Base-by-base conservation (phyloP, 1,284 basidiomycete genomes). In the Tetrapyrgos nigripes region DNA sequence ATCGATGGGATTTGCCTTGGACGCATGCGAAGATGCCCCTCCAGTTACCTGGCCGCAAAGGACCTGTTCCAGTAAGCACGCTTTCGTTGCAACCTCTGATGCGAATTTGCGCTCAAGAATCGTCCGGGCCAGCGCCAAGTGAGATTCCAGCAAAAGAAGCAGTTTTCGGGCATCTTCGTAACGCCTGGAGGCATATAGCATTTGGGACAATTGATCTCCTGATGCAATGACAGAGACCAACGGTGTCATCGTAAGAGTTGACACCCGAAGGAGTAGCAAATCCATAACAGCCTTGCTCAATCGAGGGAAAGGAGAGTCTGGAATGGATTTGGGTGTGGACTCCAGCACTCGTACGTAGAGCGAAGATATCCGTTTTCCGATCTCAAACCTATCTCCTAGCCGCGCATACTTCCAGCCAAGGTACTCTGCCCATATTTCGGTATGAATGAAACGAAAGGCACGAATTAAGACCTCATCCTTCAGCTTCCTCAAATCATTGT, bases 381-480 rank as follows among this genome's bases (percentile, higher is more conserved):
- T 89, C 74, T 93, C 91, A 68, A 94, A 94, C 35, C 90, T 80
- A 65, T 95, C 91, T 6, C 88, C 86, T 9, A 94, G 75, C 59
- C 87, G 87, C 1, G 79, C 77, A 65, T 94, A 96, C 68, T 90
- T 88, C 94, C 94, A 96, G 5, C 85, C 83, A 50, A 87, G 74
- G 68, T 94, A 89, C 64, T 92, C 91, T 1, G 91, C 82, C 94
- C 94, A 96, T 28, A 96, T 86, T 70, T 93, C 90, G 23, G 88
- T 86, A 65, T 93, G 90, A 9, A 95, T 81, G 67, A 96, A 95
- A 17, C 80, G 81, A 9, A 86, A 79, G 0, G 91, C 91, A 29
- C 93, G 87, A 50, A 90, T 75, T 11, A 96, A 80, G 4, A 96
- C 93, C 59, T 92, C 89, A 62, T 91, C 89, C 72, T 95, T 96